Percentiles rank a stretch among this genome's conserved stretches.
These are phyloP conservation scores for Urostyla sp. DNA, from an alignment of 73 alveolate species.

Conservation along the genomic window DNA sequence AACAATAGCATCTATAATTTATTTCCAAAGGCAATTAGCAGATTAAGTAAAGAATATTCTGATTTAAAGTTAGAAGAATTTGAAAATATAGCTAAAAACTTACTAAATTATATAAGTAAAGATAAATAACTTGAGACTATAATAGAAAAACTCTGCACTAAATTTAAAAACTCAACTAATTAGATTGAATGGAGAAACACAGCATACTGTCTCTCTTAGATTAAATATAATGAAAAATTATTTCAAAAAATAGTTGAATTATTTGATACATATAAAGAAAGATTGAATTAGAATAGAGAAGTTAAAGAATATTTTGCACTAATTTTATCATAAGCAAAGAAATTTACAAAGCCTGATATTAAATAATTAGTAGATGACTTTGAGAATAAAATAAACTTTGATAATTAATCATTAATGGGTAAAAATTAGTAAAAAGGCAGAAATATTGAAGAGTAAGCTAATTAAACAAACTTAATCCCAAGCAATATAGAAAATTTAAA, in stretches of 20 bases:
- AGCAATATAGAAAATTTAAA: neutral
- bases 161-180: slow-evolving; percentile 64
- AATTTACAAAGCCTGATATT: slow-evolving; percentile 18
- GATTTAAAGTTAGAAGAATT: slow-evolving; percentile 65
- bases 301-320: neutral
- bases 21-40: slow-evolving; percentile 88
- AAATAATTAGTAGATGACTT: slow-evolving; percentile 18
- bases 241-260: slow-evolving; percentile 41
- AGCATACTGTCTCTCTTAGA: slow-evolving; percentile 54
- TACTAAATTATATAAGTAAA: slow-evolving; percentile 83
- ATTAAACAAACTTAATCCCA: neutral
- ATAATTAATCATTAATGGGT: neutral
- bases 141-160: slow-evolving; percentile 80
- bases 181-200: slow-evolving; percentile 57
- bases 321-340: neutral
- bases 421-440: neutral
- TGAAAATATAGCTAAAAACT: slow-evolving; percentile 79
- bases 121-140: slow-evolving; percentile 88
- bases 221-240: slow-evolving; percentile 52
- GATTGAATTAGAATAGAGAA: neutral
- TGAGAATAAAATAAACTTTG: slow-evolving; percentile 37
- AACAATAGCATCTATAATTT: slow-evolving; percentile 87
- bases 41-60: slow-evolving; percentile 73
- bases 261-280: slow-evolving; percentile 60
- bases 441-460: neutral